Percentiles rank a stretch among this genome's conserved stretches.
Conservation (phyloP, 768 basidiomycete species). For the Tremella yokohamensis region DNA sequence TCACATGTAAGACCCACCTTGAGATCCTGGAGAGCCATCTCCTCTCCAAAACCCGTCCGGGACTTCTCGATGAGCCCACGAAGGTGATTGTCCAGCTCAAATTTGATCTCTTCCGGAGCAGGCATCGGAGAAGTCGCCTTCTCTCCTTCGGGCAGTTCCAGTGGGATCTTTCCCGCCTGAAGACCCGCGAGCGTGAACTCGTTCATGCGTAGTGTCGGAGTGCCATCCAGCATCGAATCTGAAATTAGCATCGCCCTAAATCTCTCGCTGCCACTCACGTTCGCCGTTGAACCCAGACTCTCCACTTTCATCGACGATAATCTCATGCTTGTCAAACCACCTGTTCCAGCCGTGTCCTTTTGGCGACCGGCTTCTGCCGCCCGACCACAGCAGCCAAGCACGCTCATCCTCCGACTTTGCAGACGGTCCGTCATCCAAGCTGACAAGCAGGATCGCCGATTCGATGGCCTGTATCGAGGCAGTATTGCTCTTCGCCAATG, state of each 20-base stretch:
- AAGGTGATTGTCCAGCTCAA: constrained; percentile 62
- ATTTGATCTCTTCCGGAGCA: constrained; percentile 65
- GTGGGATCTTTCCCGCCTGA: constrained; percentile 67
- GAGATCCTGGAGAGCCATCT: constrained; percentile 75
- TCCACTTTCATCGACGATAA: constrained; percentile 91
- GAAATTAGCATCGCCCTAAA: not conserved
- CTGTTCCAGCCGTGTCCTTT: constrained; percentile 74
- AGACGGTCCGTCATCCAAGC: constrained; percentile 69
- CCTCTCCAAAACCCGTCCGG: constrained; percentile 66
- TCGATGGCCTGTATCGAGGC: constrained; percentile 73
- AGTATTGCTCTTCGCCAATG: constrained; percentile 65
- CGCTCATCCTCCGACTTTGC: constrained; percentile 74
- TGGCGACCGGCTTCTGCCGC: constrained; percentile 34
- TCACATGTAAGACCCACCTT: constrained; percentile 55
- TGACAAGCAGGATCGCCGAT: constrained; percentile 80
- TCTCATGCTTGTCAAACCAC: constrained; percentile 95
- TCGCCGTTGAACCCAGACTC: constrained; percentile 97
- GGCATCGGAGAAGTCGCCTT: constrained; percentile 54
- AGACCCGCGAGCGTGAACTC: constrained; percentile 83
- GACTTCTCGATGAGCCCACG: constrained; percentile 60
- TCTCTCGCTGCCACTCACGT: constrained; percentile 61
- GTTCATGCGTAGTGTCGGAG: constrained; percentile 89
- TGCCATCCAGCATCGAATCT: constrained; percentile 65
- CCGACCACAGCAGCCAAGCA: constrained; percentile 80
- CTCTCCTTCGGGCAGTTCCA: constrained; percentile 57